Evolutionary conservation across 2,329 filamentous ascomycete genomes (phyloP), one percentile per base, ranked within the genome.

Genomic region (Monosporascus sp.): DNA sequence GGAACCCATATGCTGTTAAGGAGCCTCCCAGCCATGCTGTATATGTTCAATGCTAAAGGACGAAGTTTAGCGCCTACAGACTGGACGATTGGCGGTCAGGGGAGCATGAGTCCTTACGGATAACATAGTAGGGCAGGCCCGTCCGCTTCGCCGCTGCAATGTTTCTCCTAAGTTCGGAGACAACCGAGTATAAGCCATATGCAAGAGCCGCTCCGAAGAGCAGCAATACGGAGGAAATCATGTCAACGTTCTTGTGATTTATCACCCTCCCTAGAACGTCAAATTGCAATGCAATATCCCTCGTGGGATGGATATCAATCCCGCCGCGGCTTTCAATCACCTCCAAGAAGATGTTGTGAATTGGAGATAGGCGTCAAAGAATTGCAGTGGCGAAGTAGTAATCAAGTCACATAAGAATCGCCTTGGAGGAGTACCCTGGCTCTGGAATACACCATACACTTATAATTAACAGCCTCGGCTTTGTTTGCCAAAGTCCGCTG

Each of bases 1-100:
- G 80, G 79, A 11, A 82, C 62, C 78, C 77, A 85, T 41, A 85
- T 55, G 49, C 67, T 67, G 59, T 77, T 73, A 2, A 79, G 79
- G 26, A 85, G 61, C 52, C 85, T 74, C 80, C 84, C 87, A 22
- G 75, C 62, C 17, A 74, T 59, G 58, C 77, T 79, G 63, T 80
- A 78, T 1, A 78, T 74, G 20, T 71, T 73, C 43, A 73, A 65
- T 15, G 79, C 79, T 82, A 55, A 43, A 26, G 37, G 52, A 51
- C 14, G 7, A 48, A 7, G 46, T 28, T 64, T 18, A 63, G 57
- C 35, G 28, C 28, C 38, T 45, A n/a, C 40, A 26, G 14, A 7
- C 35, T 15, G 17, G 20, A 22, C 37, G 7, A 38, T 26, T 44
- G 1, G 11, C 17, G 14, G 18, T 48, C 7, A 52, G 51, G 11